A percentile compares a stretch with the other conserved stretches of the same genome.
Evolutionary conservation across 1,139 yeast genomes (phyloP).

Genomic region (Debaryomyces fabryi): DNA sequence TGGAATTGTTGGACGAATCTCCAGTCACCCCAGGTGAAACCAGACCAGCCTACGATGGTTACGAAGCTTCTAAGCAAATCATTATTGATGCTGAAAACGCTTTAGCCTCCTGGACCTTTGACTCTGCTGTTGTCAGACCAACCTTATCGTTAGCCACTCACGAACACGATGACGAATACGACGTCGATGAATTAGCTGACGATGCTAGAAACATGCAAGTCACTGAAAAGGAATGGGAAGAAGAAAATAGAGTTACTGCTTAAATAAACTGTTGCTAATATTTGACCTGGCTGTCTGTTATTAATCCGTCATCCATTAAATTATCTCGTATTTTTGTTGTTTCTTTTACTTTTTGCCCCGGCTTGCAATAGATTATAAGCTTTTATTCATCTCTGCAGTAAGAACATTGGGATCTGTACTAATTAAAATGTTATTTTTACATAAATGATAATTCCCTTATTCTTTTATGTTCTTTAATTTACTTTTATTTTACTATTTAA

Average conservation of each 20-base stretch:
- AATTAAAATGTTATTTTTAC: constrained; percentile 4
- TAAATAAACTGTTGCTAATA: not conserved
- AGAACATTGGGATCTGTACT: constrained; percentile 5
- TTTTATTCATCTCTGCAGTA: constrained; percentile 3
- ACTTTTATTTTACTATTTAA: constrained; percentile 6
- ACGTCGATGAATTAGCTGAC: constrained; percentile 55
- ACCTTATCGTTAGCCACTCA: constrained; percentile 76
- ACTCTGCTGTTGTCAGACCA: constrained; percentile 78
- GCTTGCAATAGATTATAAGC: constrained; percentile 6
- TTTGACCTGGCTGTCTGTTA: not conserved
- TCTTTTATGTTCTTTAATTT: constrained; percentile 3
- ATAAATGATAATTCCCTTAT: constrained; percentile 3
- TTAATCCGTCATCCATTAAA: not conserved
- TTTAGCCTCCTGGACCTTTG: constrained; percentile 81
- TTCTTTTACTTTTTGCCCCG: not conserved
- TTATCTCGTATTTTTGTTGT: not conserved
- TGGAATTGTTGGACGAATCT: constrained; percentile 79
- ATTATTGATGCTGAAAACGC: constrained; percentile 86
- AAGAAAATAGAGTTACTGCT: constrained; percentile 11
- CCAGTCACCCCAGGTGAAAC: constrained; percentile 93
- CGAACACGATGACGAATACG: constrained; percentile 57
- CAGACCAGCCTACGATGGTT: constrained; percentile 85
- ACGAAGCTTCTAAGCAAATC: constrained; percentile 84
- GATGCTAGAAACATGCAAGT: constrained; percentile 57
- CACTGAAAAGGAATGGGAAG: constrained; percentile 54